Conservation (phyloP, 2,329 filamentous ascomycete species). For the Xylogone sp. region DNA sequence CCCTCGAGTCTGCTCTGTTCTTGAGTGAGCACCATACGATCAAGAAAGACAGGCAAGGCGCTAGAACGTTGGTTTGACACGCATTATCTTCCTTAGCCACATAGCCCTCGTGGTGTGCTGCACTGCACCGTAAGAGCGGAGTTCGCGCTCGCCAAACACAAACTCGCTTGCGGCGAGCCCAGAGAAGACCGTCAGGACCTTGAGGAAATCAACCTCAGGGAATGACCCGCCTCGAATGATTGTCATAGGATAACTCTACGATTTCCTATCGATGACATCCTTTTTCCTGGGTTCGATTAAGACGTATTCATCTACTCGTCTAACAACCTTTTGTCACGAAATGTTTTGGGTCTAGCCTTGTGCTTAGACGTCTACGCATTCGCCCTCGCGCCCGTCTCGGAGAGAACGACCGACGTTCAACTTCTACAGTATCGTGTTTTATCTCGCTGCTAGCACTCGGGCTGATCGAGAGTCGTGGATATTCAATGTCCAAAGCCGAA, state of each 20-base stretch:
- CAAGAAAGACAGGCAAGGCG: not conserved
- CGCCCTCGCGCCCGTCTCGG: constrained; percentile 3
- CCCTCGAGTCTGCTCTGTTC: not conserved
- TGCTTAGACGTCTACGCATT: not conserved
- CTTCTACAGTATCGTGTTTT: not conserved
- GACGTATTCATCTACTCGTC: not conserved
- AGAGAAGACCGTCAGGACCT: not conserved
- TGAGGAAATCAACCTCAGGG: constrained; percentile 10
- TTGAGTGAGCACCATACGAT: not conserved
- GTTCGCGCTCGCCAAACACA: not conserved
- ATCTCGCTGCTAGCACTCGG: not conserved
- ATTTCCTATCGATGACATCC: constrained; percentile 4
- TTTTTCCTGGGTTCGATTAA: not conserved
- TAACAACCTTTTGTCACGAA: not conserved
- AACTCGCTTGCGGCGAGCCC: not conserved
- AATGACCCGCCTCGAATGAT: constrained; percentile 8
- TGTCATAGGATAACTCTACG: constrained; percentile 1
- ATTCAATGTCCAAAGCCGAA: constrained; percentile 1
- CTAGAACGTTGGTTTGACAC: not conserved
- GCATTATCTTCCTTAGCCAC: not conserved
- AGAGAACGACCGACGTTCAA: constrained; percentile 1
- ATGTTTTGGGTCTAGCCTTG: constrained; percentile 6
- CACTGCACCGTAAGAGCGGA: not conserved
- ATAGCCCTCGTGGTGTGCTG: not conserved
- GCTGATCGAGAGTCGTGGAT: not conserved